phyloP scores from a whole-genome alignment of 1,284 basidiomycete genomes.

The Cutaneotrichosporon cutaneum region DNA sequence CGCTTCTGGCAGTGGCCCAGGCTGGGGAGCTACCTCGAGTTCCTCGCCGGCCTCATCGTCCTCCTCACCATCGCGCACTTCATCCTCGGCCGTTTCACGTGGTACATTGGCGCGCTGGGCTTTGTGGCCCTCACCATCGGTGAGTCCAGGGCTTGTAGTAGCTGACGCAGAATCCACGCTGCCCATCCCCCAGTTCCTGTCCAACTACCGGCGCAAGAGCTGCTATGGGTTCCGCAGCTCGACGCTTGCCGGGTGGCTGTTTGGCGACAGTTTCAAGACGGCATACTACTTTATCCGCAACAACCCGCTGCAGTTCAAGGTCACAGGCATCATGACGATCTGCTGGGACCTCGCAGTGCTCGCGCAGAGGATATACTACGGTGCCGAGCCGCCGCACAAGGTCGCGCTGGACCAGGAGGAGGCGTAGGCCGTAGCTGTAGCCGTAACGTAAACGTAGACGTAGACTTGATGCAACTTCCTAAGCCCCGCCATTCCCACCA shows the following conservation, averaged over 20 bases:
- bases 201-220: conserved; percentile 55
- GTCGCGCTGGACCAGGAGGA: conserved; percentile 9
- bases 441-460: background rate
- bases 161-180: conserved; percentile 54
- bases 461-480: background rate
- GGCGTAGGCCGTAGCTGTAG: background rate
- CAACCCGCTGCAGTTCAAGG: conserved; percentile 55
- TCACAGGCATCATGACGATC: conserved; percentile 51
- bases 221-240: conserved; percentile 56
- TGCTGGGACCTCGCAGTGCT: conserved; percentile 50
- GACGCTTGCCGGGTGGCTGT: conserved; percentile 55
- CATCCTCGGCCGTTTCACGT: conserved; percentile 44
- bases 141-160: conserved; percentile 12
- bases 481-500: background rate
- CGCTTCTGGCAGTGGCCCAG: conserved; percentile 56
- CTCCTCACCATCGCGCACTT: conserved; percentile 48
- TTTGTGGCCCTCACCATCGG: conserved; percentile 56
- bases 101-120: conserved; percentile 54
- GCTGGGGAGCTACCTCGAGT: conserved; percentile 56
- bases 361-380: conserved; percentile 42
- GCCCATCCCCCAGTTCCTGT: conserved; percentile 57
- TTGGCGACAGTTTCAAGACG: conserved; percentile 54
- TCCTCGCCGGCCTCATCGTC: conserved; percentile 53
- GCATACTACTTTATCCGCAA: conserved; percentile 55
- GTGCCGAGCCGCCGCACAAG: conserved; percentile 27